A percentile compares a stretch with the other conserved stretches of the same genome.
Evolutionary conservation across 768 basidiomycete genomes (phyloP).

Genomic region (Tulasnella sp.): DNA sequence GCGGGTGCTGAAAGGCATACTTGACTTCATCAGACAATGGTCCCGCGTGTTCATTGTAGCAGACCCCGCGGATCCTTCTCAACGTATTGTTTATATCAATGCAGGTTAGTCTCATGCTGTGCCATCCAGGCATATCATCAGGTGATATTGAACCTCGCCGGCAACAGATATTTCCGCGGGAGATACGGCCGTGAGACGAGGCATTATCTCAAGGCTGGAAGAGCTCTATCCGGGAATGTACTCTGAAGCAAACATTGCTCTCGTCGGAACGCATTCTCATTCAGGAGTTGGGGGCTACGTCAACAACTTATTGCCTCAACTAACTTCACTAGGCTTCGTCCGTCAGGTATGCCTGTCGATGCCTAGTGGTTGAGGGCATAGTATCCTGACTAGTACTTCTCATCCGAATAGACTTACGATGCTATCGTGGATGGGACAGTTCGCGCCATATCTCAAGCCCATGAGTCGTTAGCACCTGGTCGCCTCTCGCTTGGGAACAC

Average conservation of each 20-base stretch:
- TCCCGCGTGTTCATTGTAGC: constrained; percentile 69
- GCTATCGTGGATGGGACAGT: constrained; percentile 51
- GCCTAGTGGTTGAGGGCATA: not conserved
- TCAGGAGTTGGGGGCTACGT: constrained; percentile 69
- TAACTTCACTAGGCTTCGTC: constrained; percentile 65
- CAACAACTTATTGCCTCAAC: constrained; percentile 65
- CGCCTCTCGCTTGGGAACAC: constrained; percentile 54
- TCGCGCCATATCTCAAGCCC: constrained; percentile 55
- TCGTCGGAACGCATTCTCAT: constrained; percentile 63
- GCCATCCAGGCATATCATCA: not conserved
- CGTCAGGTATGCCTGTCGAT: constrained; percentile 19
- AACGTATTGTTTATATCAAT: constrained; percentile 64
- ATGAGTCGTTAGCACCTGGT: constrained; percentile 48
- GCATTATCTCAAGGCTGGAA: constrained; percentile 48
- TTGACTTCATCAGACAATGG: constrained; percentile 32
- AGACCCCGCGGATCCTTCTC: constrained; percentile 40
- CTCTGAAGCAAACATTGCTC: constrained; percentile 57
- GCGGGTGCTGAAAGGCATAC: not conserved
- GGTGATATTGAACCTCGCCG: too few relatives aligned
- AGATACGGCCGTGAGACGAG: constrained; percentile 61
- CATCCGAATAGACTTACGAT: constrained; percentile 39
- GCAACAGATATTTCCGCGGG: constrained; percentile 66
- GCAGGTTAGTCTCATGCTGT: constrained; percentile 35
- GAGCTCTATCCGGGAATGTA: constrained; percentile 51
- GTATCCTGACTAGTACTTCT: not conserved